Conservation (phyloP, 495 filamentous ascomycete genomes). For the Daldinia caldariorum region DNA sequence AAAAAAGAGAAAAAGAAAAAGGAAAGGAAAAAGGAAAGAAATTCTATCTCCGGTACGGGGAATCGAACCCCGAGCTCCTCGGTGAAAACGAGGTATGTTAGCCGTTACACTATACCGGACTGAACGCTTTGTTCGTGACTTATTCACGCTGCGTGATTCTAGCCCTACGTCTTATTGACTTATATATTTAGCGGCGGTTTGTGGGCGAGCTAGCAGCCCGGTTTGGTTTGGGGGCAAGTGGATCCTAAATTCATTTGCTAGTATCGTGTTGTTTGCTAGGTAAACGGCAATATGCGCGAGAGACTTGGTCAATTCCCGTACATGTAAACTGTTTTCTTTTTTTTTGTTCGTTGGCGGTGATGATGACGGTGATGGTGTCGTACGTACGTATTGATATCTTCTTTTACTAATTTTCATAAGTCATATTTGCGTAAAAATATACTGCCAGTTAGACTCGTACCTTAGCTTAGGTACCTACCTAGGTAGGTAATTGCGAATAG, state of each 20-base stretch:
- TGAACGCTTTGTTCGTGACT: background rate
- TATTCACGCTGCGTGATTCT: background rate
- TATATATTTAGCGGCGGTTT: background rate
- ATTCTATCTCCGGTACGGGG: slow-evolving; percentile 56
- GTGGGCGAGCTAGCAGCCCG: background rate
- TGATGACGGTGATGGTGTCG: too few species aligned
- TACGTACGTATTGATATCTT: too few species aligned
- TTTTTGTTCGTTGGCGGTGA: too few species aligned
- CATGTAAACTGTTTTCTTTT: too few species aligned
- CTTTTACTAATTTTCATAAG: too few species aligned
- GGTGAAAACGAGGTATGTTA: slow-evolving; percentile 63
- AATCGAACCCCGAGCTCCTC: slow-evolving; percentile 63
- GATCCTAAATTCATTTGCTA: background rate
- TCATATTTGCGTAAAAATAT: too few species aligned
- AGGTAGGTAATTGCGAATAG: too few species aligned
- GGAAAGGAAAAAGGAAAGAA: background rate
- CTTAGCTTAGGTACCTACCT: too few species aligned
- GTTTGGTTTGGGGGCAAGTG: background rate
- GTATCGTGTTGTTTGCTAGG: background rate
- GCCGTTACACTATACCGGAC: slow-evolving; percentile 61
- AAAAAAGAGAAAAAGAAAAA: background rate
- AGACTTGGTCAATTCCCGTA: too few species aligned
- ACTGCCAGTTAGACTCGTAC: too few species aligned
- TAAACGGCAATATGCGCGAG: background rate
- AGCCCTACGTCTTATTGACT: background rate